phyloP scores from a whole-genome alignment of 1,284 basidiomycete genomes.

The Moesziomyces parantarcticus region DNA sequence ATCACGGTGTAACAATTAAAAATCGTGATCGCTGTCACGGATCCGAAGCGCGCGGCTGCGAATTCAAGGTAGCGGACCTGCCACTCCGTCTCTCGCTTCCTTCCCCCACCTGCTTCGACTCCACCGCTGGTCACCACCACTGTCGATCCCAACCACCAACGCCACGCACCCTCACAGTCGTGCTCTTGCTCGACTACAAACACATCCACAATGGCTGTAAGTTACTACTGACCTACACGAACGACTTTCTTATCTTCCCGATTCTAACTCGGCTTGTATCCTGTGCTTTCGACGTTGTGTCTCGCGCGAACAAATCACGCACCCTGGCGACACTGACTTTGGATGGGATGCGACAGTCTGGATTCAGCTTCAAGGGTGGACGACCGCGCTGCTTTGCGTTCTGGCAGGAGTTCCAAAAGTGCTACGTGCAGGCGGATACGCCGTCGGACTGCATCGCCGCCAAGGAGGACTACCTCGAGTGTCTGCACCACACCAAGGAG shows the following conservation, averaged over 20 bases:
- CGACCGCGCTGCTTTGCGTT: conserved; percentile 88
- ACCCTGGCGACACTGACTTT: neutral
- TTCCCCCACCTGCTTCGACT: neutral
- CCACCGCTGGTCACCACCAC: conserved; percentile 1
- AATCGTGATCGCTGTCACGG: conserved; percentile 34
- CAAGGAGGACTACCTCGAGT: conserved; percentile 91
- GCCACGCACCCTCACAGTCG: too few relatives aligned
- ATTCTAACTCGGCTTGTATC: too few relatives aligned
- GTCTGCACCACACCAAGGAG: conserved; percentile 89
- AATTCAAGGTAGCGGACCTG: conserved; percentile 16
- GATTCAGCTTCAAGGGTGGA: conserved; percentile 78
- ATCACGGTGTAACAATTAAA: conserved; percentile 5
- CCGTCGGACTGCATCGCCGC: conserved; percentile 79
- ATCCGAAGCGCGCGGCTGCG: conserved; percentile 29
- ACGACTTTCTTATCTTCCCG: too few relatives aligned
- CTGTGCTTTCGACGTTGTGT: too few relatives aligned
- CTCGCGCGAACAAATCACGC: neutral
- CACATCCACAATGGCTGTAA: neutral
- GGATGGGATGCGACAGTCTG: conserved; percentile 71
- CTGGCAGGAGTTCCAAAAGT: conserved; percentile 84
- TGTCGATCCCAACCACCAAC: neutral
- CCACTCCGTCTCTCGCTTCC: neutral
- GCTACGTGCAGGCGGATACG: conserved; percentile 84
- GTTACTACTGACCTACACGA: neutral
- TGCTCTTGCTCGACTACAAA: neutral